Percentiles rank a stretch among this genome's conserved stretches.
Conservation (phyloP, 2,329 filamentous ascomycete species). For the Aspergillus sp. region DNA sequence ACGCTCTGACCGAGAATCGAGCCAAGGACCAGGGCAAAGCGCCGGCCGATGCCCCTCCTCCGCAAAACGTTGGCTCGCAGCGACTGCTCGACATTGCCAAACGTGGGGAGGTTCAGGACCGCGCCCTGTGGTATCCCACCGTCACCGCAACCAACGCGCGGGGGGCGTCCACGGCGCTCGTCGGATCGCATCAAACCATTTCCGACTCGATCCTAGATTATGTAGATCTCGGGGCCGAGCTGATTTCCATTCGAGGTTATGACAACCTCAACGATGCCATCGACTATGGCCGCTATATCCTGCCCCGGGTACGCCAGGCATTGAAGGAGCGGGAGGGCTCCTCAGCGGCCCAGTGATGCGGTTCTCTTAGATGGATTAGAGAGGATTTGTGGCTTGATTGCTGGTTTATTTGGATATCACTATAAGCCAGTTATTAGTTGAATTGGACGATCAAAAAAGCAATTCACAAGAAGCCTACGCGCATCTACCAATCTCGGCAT, state of each 20-base stretch:
- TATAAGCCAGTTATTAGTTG: too few relatives aligned
- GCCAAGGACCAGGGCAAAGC: constrained; percentile 35
- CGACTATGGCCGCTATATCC: constrained; percentile 58
- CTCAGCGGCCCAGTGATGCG: too few relatives aligned
- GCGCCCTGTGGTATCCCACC: constrained; percentile 63
- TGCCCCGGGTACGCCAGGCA: constrained; percentile 49
- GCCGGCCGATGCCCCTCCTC: constrained; percentile 35
- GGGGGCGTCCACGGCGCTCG: constrained; percentile 60
- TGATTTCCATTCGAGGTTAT: constrained; percentile 62
- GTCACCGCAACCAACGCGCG: constrained; percentile 61
- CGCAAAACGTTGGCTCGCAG: constrained; percentile 61
- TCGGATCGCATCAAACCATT: constrained; percentile 55
- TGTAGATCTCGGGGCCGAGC: constrained; percentile 55
- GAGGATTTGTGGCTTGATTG: too few relatives aligned
- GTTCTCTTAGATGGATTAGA: too few relatives aligned
- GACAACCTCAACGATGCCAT: constrained; percentile 61
- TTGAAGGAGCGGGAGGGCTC: constrained; percentile 14
- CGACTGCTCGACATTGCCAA: constrained; percentile 58
- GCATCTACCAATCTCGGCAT: too few relatives aligned
- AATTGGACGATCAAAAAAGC: too few relatives aligned
- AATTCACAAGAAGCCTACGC: too few relatives aligned
- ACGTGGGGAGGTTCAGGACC: constrained; percentile 56
- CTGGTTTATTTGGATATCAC: too few relatives aligned
- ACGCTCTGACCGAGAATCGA: constrained; percentile 49
- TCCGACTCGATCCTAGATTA: constrained; percentile 58